Evolutionary conservation across 805 yeast species (phyloP).

Genomic region (Candida sonorensis): DNA sequence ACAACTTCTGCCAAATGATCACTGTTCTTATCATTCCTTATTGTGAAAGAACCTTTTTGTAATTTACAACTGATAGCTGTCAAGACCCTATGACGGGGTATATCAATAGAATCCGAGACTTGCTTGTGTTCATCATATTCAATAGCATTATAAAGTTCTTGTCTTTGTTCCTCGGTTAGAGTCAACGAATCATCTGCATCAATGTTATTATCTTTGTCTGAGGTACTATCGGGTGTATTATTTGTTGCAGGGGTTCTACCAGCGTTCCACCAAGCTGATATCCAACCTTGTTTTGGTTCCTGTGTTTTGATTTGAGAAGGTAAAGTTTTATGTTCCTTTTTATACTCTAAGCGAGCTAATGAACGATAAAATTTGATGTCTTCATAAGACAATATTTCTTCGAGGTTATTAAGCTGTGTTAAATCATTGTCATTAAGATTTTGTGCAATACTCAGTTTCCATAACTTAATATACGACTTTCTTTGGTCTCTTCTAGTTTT

Average conservation of each 20-base stretch:
- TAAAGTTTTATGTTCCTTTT: conserved; percentile 38
- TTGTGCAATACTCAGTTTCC: conserved; percentile 52
- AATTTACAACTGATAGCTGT: conserved; percentile 62
- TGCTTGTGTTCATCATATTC: conserved; percentile 72
- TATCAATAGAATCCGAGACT: conserved; percentile 44
- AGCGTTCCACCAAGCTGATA: conserved; percentile 60
- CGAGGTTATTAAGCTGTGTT: conserved; percentile 42
- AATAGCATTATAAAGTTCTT: conserved; percentile 88
- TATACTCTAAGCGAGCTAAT: conserved; percentile 59
- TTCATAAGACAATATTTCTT: conserved; percentile 57
- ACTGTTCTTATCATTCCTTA: conserved; percentile 36
- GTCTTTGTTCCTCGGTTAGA: conserved; percentile 79
- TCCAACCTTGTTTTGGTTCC: conserved; percentile 63
- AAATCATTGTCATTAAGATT: conserved; percentile 26
- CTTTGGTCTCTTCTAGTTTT: conserved; percentile 67
- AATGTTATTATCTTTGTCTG: no score
- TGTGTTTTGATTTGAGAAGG: no score
- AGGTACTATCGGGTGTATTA: no score
- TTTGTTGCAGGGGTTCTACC: no score
- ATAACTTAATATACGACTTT: conserved; percentile 55
- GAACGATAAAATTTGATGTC: conserved; percentile 84
- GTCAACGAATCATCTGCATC: conserved; percentile 28
- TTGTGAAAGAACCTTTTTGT: conserved; percentile 69
- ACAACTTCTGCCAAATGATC: conserved; percentile 64
- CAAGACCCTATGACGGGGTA: conserved; percentile 70